Percentiles rank a stretch among this genome's conserved stretches.
phyloP scores from a whole-genome alignment of 257 asterid genomes.

The Coffea eugenioides region DNA sequence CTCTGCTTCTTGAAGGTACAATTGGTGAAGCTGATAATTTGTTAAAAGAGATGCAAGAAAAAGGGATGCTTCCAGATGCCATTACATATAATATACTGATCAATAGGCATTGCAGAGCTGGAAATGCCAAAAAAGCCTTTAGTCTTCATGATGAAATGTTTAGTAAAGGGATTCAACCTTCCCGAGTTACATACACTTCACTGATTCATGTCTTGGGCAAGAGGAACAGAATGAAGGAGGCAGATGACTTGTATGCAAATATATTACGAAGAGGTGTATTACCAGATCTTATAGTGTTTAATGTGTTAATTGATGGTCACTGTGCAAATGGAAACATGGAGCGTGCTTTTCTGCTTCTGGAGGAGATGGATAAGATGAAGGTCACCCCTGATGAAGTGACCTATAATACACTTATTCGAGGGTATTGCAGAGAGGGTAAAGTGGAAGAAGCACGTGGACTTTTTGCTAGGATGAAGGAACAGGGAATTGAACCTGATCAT shows the following conservation, averaged over 20 bases:
- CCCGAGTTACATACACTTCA: slow-evolving; percentile 42
- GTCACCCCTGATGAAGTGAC: slow-evolving; percentile 53
- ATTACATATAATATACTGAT: slow-evolving; percentile 52
- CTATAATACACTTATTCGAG: slow-evolving; percentile 47
- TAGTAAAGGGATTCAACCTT: slow-evolving; percentile 45
- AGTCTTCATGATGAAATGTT: slow-evolving; percentile 50
- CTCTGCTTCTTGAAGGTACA: slow-evolving; percentile 38
- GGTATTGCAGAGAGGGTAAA: slow-evolving; percentile 49
- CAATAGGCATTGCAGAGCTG: slow-evolving; percentile 42
- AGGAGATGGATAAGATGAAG: slow-evolving; percentile 47
- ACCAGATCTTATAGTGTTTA: slow-evolving; percentile 60
- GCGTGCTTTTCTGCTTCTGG: slow-evolving; percentile 38
- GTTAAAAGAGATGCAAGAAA: slow-evolving; percentile 45
- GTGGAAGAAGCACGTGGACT: slow-evolving; percentile 46
- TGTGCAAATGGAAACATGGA: slow-evolving; percentile 41
- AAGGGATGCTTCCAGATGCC: slow-evolving; percentile 40
- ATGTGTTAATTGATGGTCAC: slow-evolving; percentile 52
- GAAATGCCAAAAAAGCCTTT: slow-evolving; percentile 43
- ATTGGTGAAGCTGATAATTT: slow-evolving; percentile 33
- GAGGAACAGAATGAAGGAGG: slow-evolving; percentile 48
- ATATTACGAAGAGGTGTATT: slow-evolving; percentile 33
- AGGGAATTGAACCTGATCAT: slow-evolving; percentile 46
- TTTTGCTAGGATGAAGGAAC: slow-evolving; percentile 43
- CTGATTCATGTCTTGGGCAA: slow-evolving; percentile 48
- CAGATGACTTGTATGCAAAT: slow-evolving; percentile 44